Conservation (phyloP, 257 asterid species). For the Leonotis leonurus region DNA sequence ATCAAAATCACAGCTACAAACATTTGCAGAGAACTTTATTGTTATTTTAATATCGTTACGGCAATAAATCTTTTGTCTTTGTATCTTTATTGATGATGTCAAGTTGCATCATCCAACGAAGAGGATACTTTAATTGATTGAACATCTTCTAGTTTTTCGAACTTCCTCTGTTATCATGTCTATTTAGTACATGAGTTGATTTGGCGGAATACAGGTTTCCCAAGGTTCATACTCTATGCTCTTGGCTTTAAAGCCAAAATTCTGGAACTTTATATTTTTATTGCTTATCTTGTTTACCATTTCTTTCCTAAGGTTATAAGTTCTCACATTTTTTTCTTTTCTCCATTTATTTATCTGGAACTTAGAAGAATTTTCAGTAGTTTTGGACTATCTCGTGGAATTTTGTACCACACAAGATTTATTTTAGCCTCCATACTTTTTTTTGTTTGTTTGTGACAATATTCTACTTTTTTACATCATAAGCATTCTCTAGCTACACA, state of each 20-base stretch:
- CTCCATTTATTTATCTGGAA: too few relatives aligned
- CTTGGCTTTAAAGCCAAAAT: not conserved
- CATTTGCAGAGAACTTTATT: not conserved
- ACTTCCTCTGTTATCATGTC: not conserved
- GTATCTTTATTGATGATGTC: not conserved
- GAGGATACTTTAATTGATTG: not conserved
- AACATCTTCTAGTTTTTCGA: not conserved
- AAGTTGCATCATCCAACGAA: not conserved
- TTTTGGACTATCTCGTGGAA: not conserved
- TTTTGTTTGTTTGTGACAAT: not conserved
- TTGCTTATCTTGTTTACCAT: not conserved
- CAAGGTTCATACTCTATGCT: not conserved
- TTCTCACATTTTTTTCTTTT: not conserved
- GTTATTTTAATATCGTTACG: too few relatives aligned
- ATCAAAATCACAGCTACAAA: not conserved
- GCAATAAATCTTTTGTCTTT: not conserved
- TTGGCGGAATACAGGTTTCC: not conserved
- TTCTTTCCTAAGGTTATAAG: not conserved
- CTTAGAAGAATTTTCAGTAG: not conserved
- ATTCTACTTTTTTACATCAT: not conserved
- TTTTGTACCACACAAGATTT: not conserved
- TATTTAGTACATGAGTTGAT: not conserved
- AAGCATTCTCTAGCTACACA: not conserved
- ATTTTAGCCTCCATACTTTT: not conserved
- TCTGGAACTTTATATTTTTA: not conserved